Evolutionary conservation across 305 asterid species (phyloP), one percentile per base, ranked within the genome.

Genomic region (Solanum hybrid): DNA sequence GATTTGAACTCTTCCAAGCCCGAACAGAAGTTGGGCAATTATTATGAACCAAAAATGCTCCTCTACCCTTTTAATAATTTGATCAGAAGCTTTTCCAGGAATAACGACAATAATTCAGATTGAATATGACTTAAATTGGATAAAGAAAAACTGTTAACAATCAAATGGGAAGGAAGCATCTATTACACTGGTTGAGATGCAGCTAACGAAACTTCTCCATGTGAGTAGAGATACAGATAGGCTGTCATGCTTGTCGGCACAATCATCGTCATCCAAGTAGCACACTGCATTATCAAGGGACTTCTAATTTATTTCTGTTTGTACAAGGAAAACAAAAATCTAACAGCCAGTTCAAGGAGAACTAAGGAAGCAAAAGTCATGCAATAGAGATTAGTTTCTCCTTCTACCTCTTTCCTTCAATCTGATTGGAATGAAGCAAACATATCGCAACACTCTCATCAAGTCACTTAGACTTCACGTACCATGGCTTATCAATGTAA

Each of bases 151-250:
- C 41, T 27, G 1, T 81, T 37, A 89, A 87, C 73, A 90, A 90
- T 75, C 89, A 89, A 75, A 88, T 32, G 91, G 88, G 91, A 95
- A 94, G 93, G 99, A 94, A 93, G 95, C 96, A 98, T 98, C 99
- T 98, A 98, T 97, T 98, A 98, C 99, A 98, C 99, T 94, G 99
- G 99, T 98, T 98, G 99, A 91, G 94, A 98, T 87, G 99, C 99
- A 89, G 99, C 99, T 95, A 96, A 94, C 32, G 98, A 92, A 89
- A 96, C 98, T 94, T 97, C 99, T 90, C 99, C 99, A 32, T 98
- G 98, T 91, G 99, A 98, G 92, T 97, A 97, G 89, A 98, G 98
- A 93, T 97, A 96, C 33, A 98, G 96, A 92, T 97, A 98, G n/a
- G 99, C 93, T 2, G 99, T 97, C 99, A 98, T 98, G 95, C 99